phyloP scores from a whole-genome alignment of 106 monocot species.

The Allium sativum region DNA sequence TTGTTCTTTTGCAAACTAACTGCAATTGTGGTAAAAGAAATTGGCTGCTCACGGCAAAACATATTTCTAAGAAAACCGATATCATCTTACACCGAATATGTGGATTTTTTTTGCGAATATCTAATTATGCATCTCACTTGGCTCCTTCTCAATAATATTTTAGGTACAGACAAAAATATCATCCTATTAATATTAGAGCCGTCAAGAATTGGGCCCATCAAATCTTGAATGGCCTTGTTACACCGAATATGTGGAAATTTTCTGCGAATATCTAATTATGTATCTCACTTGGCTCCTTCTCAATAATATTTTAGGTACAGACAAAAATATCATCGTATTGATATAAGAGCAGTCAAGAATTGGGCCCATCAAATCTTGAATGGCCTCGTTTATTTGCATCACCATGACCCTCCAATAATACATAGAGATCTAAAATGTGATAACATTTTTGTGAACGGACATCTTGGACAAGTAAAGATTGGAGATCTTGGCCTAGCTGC shows the following conservation, averaged over 20 bases:
- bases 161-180: slow-evolving; percentile 84
- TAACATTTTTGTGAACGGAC: slow-evolving; percentile 92
- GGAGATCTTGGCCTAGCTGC: slow-evolving; percentile 95
- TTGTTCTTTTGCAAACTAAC: too few relatives aligned
- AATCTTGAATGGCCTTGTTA: slow-evolving; percentile 45
- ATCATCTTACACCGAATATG: too few relatives aligned
- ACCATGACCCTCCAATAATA: slow-evolving; percentile 80
- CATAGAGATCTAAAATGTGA: slow-evolving; percentile 98
- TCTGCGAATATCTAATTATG: too few relatives aligned
- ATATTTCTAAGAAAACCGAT: too few relatives aligned
- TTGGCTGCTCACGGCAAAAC: too few relatives aligned
- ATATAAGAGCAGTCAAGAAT: slow-evolving; percentile 63
- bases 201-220: slow-evolving; percentile 80
- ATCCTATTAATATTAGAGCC: slow-evolving; percentile 52
- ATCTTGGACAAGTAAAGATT: slow-evolving; percentile 94
- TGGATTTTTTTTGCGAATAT: too few relatives aligned
- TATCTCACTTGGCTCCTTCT: too few relatives aligned
- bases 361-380: slow-evolving; percentile 79
- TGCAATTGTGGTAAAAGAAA: too few relatives aligned
- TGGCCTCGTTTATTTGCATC: slow-evolving; percentile 77
- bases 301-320: slow-evolving; percentile 48
- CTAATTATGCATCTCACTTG: too few relatives aligned
- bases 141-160: background rate
- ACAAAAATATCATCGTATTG: slow-evolving; percentile 53
- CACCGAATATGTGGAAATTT: too few relatives aligned